Conservation (phyloP, 1,284 basidiomycete species). For the Phenoliferia sp. region DNA sequence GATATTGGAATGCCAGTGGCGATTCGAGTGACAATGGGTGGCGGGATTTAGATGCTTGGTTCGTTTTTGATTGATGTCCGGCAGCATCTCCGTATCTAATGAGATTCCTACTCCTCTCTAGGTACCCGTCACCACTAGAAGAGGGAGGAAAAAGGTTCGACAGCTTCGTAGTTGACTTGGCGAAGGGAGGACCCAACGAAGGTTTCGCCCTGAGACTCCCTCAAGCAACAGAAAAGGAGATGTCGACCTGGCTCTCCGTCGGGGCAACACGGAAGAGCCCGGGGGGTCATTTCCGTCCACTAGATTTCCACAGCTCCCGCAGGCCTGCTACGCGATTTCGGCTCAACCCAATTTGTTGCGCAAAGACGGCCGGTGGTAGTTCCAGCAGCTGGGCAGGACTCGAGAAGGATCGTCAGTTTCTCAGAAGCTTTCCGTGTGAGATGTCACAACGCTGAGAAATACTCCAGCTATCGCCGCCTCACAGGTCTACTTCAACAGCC, state of each 20-base stretch:
- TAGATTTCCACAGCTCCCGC: neutral
- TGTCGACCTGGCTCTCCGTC: neutral
- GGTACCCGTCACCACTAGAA: neutral
- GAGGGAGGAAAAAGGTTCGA: neutral
- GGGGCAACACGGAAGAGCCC: neutral
- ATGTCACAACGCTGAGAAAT: no score
- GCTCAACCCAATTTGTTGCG: neutral
- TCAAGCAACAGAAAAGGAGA: neutral
- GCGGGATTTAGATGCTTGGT: neutral
- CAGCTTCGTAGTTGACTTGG: neutral
- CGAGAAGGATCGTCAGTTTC: neutral
- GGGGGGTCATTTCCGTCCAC: neutral
- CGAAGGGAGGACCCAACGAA: neutral
- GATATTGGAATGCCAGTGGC: neutral
- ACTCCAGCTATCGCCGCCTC: neutral
- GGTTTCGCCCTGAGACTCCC: neutral
- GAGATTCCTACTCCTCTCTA: neutral
- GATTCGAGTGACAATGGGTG: neutral
- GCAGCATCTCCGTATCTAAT: neutral
- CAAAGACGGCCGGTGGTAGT: neutral
- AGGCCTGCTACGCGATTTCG: neutral
- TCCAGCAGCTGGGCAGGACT: neutral
- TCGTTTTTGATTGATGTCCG: neutral
- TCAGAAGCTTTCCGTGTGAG: no score
- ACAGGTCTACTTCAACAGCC: neutral